Conservation (phyloP, 1,139 yeast species). For the Candida tetrigidarum region DNA sequence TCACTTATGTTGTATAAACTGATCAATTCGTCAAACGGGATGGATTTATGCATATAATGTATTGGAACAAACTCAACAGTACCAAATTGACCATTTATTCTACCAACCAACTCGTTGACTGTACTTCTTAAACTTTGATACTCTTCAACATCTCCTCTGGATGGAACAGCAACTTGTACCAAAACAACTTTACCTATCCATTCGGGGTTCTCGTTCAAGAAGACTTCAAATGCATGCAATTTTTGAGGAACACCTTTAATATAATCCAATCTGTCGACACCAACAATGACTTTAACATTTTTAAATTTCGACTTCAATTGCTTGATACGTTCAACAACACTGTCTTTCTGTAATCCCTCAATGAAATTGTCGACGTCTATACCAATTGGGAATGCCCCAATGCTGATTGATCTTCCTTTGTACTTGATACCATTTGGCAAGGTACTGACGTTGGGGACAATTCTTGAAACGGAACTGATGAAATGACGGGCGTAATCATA, state of each 20-base stretch:
- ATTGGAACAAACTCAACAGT: slow-evolving; percentile 98
- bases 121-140: slow-evolving; percentile 92
- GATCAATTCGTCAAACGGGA: slow-evolving; percentile 89
- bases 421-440: slow-evolving; percentile 91
- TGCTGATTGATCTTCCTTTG: slow-evolving; percentile 75
- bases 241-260: slow-evolving; percentile 98
- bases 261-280: slow-evolving; percentile 94
- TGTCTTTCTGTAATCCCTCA: slow-evolving; percentile 69
- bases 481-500: slow-evolving; percentile 99
- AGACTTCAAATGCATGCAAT: slow-evolving; percentile 92
- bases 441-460: slow-evolving; percentile 74
- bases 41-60: slow-evolving; percentile 92
- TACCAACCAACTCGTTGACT: slow-evolving; percentile 94
- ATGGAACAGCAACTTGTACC: slow-evolving; percentile 97
- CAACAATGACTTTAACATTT: slow-evolving; percentile 83
- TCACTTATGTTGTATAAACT: slow-evolving; percentile 86
- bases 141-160: slow-evolving; percentile 98
- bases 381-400: slow-evolving; percentile 98
- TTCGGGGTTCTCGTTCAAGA: slow-evolving; percentile 91
- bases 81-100: slow-evolving; percentile 96
- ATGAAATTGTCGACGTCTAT: slow-evolving; percentile 92
- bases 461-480: slow-evolving; percentile 86
- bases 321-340: slow-evolving; percentile 67
- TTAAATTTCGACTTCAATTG: slow-evolving; percentile 66
- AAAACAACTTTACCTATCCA: slow-evolving; percentile 98